Conservation (phyloP, 345 rosid genomes). For the Hevea brasiliensis region DNA sequence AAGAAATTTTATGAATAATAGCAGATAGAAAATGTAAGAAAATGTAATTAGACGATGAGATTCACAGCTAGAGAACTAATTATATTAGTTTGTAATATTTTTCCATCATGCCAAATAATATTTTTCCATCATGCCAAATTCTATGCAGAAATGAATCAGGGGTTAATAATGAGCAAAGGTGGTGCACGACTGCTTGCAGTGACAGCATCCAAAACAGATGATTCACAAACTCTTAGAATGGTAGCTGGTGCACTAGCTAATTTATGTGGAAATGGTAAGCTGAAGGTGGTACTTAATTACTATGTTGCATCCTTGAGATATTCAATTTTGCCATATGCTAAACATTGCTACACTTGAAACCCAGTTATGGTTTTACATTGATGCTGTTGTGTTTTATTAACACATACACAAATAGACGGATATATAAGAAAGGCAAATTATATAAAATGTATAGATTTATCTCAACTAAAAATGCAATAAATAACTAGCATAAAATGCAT, state of each 20-base stretch:
- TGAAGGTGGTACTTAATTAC: slow-evolving; percentile 2
- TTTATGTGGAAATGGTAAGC: slow-evolving; percentile 89
- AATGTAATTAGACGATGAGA: too few species aligned
- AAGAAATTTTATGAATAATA: neutral
- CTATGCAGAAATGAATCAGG: slow-evolving; percentile 72
- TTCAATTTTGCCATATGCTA: neutral
- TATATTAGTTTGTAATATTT: neutral
- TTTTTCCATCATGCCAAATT: neutral
- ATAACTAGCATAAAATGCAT: neutral
- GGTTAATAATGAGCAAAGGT: slow-evolving; percentile 80
- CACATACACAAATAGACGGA: neutral
- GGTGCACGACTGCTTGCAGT: slow-evolving; percentile 76
- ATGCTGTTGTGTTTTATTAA: neutral
- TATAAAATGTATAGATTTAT: too few species aligned
- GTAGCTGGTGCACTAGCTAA: slow-evolving; percentile 95
- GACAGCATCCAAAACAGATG: slow-evolving; percentile 72
- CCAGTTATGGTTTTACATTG: neutral
- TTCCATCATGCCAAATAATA: neutral
- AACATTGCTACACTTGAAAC: neutral
- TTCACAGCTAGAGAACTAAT: too few species aligned
- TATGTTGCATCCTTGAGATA: neutral
- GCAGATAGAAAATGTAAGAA: too few species aligned
- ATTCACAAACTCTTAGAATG: slow-evolving; percentile 89
- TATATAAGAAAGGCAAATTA: too few species aligned
- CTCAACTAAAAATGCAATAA: neutral